Conservation (phyloP, 1,284 basidiomycete genomes). For the Ustilago bromivora region DNA sequence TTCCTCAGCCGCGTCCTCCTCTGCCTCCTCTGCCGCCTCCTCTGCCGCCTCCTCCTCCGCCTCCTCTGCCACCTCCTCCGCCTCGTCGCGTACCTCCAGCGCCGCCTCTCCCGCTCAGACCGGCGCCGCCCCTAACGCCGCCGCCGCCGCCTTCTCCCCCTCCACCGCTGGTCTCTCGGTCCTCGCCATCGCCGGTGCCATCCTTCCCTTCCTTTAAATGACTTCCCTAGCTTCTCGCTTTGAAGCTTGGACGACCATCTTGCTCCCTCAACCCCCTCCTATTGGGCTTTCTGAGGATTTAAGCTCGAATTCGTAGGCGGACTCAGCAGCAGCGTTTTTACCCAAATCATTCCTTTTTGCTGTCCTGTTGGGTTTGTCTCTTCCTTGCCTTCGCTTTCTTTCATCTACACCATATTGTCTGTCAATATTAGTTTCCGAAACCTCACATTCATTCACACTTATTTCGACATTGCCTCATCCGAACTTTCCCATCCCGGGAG, state of each 20-base stretch:
- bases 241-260: not conserved
- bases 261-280: not conserved
- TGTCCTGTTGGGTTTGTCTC: not conserved
- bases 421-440: conserved; percentile 1
- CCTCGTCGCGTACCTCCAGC: conserved; percentile 21
- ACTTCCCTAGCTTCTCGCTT: not conserved
- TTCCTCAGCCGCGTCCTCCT: conserved; percentile 3
- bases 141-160: conserved; percentile 47
- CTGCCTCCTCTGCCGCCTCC: not conserved
- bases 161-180: conserved; percentile 47
- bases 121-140: conserved; percentile 27
- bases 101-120: conserved; percentile 19
- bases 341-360: conserved; percentile 5
- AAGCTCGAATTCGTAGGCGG: not conserved
- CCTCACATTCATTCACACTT: conserved; percentile 5
- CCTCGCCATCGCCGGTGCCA: conserved; percentile 44
- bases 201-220: conserved; percentile 49
- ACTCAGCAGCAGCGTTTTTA: conserved; percentile 13
- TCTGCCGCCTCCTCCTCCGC: not conserved
- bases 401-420: not conserved
- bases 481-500: not conserved
- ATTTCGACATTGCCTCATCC: not conserved
- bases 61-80: not conserved
- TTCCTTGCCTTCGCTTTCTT: conserved; percentile 1
- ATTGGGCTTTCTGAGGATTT: not conserved